Conservation (phyloP, 257 asterid genomes). For the Perilla frutescens region DNA sequence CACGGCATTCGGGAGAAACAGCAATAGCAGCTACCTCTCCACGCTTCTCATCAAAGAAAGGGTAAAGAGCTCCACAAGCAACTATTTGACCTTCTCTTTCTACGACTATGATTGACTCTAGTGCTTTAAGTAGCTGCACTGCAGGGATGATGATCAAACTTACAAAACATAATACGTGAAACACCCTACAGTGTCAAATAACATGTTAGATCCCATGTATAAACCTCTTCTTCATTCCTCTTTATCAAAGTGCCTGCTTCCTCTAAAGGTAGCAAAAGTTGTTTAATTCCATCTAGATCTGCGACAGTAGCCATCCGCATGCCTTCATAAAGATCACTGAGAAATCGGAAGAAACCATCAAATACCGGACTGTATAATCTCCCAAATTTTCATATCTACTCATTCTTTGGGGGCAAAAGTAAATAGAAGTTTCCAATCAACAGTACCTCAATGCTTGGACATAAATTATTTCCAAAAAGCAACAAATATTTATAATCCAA, state of each 20-base stretch:
- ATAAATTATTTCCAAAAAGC: slow-evolving; percentile 10
- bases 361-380: slow-evolving; percentile 8
- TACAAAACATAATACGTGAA: slow-evolving; percentile 11
- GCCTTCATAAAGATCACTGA: slow-evolving; percentile 91
- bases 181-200: slow-evolving; percentile 9
- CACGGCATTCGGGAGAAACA: slow-evolving; percentile 97
- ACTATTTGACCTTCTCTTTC: slow-evolving; percentile 97
- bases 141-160: slow-evolving; percentile 32
- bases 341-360: slow-evolving; percentile 27
- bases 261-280: slow-evolving; percentile 75
- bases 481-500: slow-evolving; percentile 3
- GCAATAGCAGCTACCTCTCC: slow-evolving; percentile 99
- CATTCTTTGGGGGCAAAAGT: not conserved
- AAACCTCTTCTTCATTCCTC: slow-evolving; percentile 89
- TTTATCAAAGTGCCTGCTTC: slow-evolving; percentile 83
- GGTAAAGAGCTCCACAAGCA: slow-evolving; percentile 95
- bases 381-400: slow-evolving; percentile 8
- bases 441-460: not conserved
- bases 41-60: slow-evolving; percentile 75
- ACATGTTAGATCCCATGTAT: slow-evolving; percentile 20
- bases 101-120: slow-evolving; percentile 71
- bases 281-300: slow-evolving; percentile 73
- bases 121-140: slow-evolving; percentile 63
- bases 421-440: not conserved
- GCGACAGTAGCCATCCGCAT: slow-evolving; percentile 71